Base-by-base conservation (phyloP, 2,329 filamentous ascomycete species). In the Penicillium palitans region DNA sequence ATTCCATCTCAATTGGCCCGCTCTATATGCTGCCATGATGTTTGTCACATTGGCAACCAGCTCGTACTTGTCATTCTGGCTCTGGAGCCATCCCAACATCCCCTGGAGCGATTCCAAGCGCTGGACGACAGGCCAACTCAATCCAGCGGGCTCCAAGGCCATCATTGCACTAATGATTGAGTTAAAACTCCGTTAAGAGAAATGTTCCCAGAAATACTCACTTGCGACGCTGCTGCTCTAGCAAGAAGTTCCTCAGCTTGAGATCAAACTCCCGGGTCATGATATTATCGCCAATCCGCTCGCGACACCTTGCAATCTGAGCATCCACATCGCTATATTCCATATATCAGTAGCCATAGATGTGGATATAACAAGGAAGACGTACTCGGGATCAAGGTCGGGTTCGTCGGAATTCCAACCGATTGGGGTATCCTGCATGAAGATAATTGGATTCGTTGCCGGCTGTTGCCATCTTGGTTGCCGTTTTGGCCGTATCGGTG, bases 221-320 rank as follows among this genome's bases (percentile, higher is more conserved):
- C 56, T 33, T 15, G 37, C 52, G 46, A 21, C 39, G 5, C 24
- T 27, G 2, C 45, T 58, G n/a, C 21, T 33, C 6, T 31, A 2
- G 6, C 33, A 49, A 5, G 1, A 47, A 33, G 2, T 24, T 24
- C 7, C 37, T 5, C 6, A 58, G n/a, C 37, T 19, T 49, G n/a
- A 9, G 27, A 10, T 50, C 6, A 19, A 55, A 58, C 5, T 19
- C 1, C 9, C 17, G 7, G 10, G 13, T n/a, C 15, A 58, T n/a
- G 29, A 58, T 55, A 13, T 50, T 50, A 15, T 58, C 56, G 19
- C 19, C 3, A 6, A 58, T 49, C 15, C 56, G 31, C 33, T 58
- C 51, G 6, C 3, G 29, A 4, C 56, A 58, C 27, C 56, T 48
- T 37, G 17, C 6, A 27, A 55, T 55, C n/a, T 50, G 56, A 37